These are phyloP conservation scores for Plasmodium yoelii DNA, from an alignment of 169 alveolate genomes.

Conservation along the genomic window DNA sequence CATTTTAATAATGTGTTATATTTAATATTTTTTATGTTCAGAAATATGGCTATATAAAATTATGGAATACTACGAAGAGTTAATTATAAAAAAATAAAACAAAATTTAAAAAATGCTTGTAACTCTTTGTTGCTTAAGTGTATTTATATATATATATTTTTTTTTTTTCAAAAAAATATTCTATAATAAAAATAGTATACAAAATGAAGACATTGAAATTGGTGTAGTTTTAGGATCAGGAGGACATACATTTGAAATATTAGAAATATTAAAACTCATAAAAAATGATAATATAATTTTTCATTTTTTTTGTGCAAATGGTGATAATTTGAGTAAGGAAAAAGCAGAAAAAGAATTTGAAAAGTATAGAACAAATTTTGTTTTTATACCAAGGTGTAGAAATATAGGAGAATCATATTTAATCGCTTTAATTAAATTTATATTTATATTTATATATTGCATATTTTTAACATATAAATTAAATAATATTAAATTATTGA, in stretches of 20 bases:
- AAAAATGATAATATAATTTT: slow-evolving; percentile 45
- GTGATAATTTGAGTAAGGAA: slow-evolving; percentile 51
- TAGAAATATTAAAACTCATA: slow-evolving; percentile 48
- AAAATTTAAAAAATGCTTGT: slow-evolving; percentile 23
- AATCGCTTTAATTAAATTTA: slow-evolving; percentile 20
- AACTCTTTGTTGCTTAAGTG: slow-evolving; percentile 4
- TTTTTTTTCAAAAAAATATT: slow-evolving; percentile 17
- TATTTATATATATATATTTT: slow-evolving; percentile 27
- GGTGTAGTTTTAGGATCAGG: slow-evolving; percentile 75
- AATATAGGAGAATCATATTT: slow-evolving; percentile 61
- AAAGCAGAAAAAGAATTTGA: slow-evolving; percentile 48
- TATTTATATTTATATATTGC: slow-evolving; percentile 56
- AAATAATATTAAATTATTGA: slow-evolving; percentile 44
- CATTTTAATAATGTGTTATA: not conserved
- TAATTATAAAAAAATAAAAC: slow-evolving; percentile 1
- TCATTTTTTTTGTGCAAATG: slow-evolving; percentile 58
- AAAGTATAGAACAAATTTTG: slow-evolving; percentile 40
- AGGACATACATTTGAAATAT: slow-evolving; percentile 67
- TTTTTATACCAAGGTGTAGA: slow-evolving; percentile 69
- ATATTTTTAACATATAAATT: slow-evolving; percentile 59
- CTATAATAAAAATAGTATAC: slow-evolving; percentile 5
- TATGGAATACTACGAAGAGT: slow-evolving; percentile 36
- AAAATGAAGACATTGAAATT: slow-evolving; percentile 42
- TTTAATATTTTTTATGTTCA: not conserved
- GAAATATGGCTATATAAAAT: slow-evolving; percentile 32